Evolutionary conservation across 768 basidiomycete genomes (phyloP).

Genomic region (Collybiopsis confluens): DNA sequence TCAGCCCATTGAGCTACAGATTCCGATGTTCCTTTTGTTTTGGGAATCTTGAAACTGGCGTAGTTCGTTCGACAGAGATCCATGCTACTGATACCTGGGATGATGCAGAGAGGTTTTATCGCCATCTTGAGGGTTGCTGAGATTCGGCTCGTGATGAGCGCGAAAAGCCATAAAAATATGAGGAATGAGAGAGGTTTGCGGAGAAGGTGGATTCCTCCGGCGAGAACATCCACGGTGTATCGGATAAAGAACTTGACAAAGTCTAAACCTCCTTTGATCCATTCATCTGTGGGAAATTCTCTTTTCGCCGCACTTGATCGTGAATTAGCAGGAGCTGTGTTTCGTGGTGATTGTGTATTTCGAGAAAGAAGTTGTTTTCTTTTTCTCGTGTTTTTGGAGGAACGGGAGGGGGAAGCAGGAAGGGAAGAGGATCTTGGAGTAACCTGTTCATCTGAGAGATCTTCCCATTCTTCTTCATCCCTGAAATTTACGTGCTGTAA

Average conservation of each 20-base stretch:
- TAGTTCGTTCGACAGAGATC: constrained; percentile 33
- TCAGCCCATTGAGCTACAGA: constrained; percentile 6
- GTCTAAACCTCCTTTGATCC: neutral
- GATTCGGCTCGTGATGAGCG: constrained; percentile 37
- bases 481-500: neutral
- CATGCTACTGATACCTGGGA: constrained; percentile 54
- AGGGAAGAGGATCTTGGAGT: neutral
- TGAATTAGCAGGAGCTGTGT: neutral
- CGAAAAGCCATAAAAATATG: constrained; percentile 47
- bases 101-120: constrained; percentile 54
- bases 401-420: neutral
- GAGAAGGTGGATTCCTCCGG: constrained; percentile 43
- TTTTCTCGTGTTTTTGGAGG: constrained; percentile 7
- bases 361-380: constrained; percentile 10
- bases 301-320: constrained; percentile 4
- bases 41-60: neutral
- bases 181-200: constrained; percentile 53
- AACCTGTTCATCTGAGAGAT: constrained; percentile 16
- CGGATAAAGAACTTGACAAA: constrained; percentile 16
- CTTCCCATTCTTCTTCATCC: constrained; percentile 18
- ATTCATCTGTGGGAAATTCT: constrained; percentile 4
- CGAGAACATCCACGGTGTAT: constrained; percentile 48
- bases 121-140: constrained; percentile 39
- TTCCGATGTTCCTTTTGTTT: neutral
- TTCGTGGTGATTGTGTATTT: neutral